phyloP scores from a whole-genome alignment of 2,329 filamentous ascomycete genomes.

The Ascochyta fabae region DNA sequence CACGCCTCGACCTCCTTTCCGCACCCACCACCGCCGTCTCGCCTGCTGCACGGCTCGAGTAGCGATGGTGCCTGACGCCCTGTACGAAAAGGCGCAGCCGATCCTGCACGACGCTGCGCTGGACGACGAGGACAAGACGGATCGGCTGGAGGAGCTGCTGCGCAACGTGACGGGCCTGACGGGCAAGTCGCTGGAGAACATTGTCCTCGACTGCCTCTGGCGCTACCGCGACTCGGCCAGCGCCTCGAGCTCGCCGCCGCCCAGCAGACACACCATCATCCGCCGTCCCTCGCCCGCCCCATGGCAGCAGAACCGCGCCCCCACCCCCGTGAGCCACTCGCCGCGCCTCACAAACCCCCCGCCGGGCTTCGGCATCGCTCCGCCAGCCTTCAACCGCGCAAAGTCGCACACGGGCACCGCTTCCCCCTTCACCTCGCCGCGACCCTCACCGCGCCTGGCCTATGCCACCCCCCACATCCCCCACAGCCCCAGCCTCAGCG shows the following conservation, averaged over 20 bases:
- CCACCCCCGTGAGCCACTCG: conserved; percentile 82
- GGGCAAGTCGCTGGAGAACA: conserved; percentile 83
- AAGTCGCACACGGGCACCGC: conserved; percentile 70
- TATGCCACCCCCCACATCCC: conserved; percentile 90
- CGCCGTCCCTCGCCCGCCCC: conserved; percentile 90
- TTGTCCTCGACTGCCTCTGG: conserved; percentile 90
- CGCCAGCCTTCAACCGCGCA: conserved; percentile 76
- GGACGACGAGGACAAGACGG: conserved; percentile 94
- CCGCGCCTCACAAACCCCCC: conserved; percentile 82
- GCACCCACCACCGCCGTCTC: conserved; percentile 10
- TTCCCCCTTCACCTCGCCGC: conserved; percentile 92
- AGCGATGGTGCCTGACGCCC: conserved; percentile 88
- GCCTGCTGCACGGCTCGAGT: conserved; percentile 9
- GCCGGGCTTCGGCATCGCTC: conserved; percentile 75
- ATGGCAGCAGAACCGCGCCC: conserved; percentile 78
- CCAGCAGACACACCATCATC: conserved; percentile 86
- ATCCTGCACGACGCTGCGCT: conserved; percentile 81
- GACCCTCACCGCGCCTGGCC: conserved; percentile 88
- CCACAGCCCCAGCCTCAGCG: conserved; percentile 90
- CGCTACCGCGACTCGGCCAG: conserved; percentile 70
- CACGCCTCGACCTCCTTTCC: conserved; percentile 4
- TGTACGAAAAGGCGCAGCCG: conserved; percentile 89
- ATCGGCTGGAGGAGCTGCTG: conserved; percentile 85
- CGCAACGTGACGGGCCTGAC: conserved; percentile 77
- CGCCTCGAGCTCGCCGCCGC: conserved; percentile 77